Evolutionary conservation across 2,329 filamentous ascomycete species (phyloP), one percentile per base, ranked within the genome.

Genomic region (Phaeoacremonium minimum): DNA sequence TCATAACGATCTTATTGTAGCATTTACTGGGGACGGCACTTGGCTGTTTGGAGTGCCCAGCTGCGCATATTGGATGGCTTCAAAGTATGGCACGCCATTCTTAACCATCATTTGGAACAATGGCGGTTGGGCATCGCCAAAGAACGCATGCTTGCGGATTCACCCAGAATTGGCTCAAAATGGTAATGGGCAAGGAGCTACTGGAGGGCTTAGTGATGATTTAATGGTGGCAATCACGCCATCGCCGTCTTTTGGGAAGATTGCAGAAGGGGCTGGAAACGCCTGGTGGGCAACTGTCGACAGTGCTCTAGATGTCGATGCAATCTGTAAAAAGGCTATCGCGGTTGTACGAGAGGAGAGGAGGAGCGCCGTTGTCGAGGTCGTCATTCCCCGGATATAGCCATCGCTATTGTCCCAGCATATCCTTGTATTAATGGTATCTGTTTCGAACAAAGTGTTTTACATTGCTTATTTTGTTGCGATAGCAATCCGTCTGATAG

Each of bases 91-190:
- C 5, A 39, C 43, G 4, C 41, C 45, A 17, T 47, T 43, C 37
- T 31, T 47, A 15, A 47, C 45, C 7, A 29, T 47, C 14, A 35
- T 46, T n/a, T 46, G 45, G 43, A 47, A 47, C 20, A 47, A 46
- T 19, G 45, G 41, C 15, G 45, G 44, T 4, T 45, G 45, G 45
- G 35, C 37, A 13, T 35, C 35, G 11, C 45, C 43, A 4, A 43
- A 42, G 37, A 43, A 38, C 30, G 45, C 45, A 9, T 41, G 35
- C 32, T 17, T 46, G 28, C n/a, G 45, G 12, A 33, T 45, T 14
- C 46, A 47, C 18, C 45, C 41, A 11, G 44, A 47, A 28, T 35
- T 47, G 13, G 35, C 30, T 4, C 33, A 14, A 16, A 9, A 14
- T 19, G 15, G 17, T 11, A 28, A 14, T 5, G 5, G 13, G 33